phyloP scores from a whole-genome alignment of 805 yeast species.

The Naumovozyma dairenensis region DNA sequence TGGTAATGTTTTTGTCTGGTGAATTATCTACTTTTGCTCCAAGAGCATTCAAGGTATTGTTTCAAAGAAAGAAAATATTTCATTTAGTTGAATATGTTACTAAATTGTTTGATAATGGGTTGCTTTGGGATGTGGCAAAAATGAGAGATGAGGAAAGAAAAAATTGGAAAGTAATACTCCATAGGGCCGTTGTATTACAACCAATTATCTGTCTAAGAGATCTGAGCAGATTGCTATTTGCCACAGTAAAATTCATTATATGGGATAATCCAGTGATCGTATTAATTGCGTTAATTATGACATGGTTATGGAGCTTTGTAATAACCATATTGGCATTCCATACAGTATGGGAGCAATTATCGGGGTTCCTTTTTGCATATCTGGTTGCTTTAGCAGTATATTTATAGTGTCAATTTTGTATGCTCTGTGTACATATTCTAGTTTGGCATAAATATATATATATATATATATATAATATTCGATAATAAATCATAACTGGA shows the following conservation, averaged over 20 bases:
- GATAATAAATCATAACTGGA: no score
- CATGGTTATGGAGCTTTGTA: conserved; percentile 84
- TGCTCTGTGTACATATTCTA: no score
- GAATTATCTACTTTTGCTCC: conserved; percentile 34
- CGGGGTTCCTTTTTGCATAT: conserved; percentile 59
- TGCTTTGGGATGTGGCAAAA: conserved; percentile 8
- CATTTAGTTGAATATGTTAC: conserved; percentile 1
- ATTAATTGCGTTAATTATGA: conserved; percentile 28
- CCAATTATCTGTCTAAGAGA: conserved; percentile 4
- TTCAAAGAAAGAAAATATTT: neutral
- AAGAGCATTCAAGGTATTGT: neutral
- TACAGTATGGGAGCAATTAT: conserved; percentile 60
- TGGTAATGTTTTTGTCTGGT: conserved; percentile 44
- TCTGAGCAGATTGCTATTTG: conserved; percentile 1
- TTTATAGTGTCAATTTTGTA: no score
- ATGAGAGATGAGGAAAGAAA: conserved; percentile 2
- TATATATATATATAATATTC: no score
- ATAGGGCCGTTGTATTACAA: conserved; percentile 7
- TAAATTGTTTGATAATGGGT: conserved; percentile 9
- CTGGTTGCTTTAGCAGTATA: conserved; percentile 25
- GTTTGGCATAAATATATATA: no score
- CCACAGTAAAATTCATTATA: conserved; percentile 5
- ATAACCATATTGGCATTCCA: conserved; percentile 84
- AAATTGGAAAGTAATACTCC: conserved; percentile 1
- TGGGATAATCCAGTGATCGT: conserved; percentile 23